Evolutionary conservation across 2,329 filamentous ascomycete species (phyloP).

Genomic region (Teratosphaeria nubilosa): DNA sequence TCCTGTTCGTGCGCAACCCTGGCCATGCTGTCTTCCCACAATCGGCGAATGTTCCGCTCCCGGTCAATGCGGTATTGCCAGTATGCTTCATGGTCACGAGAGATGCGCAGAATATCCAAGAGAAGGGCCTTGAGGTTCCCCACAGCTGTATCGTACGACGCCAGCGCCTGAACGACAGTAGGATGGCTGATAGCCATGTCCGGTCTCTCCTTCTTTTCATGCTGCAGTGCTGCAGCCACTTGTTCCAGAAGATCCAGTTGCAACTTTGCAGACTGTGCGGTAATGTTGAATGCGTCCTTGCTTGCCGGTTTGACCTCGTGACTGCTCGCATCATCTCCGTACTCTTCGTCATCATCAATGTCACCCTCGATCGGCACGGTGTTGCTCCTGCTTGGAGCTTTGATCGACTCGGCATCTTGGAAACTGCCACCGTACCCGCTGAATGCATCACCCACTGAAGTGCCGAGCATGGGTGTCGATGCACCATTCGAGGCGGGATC

Average conservation of each 20-base stretch:
- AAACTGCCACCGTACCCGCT: conserved; percentile 48
- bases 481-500: conserved; percentile 39
- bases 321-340: conserved; percentile 69
- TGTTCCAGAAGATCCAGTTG: conserved; percentile 84
- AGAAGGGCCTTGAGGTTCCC: conserved; percentile 76
- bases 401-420: conserved; percentile 41
- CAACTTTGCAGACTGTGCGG: conserved; percentile 84
- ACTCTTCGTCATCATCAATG: conserved; percentile 58
- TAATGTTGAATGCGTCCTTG: conserved; percentile 94
- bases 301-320: conserved; percentile 61
- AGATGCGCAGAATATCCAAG: conserved; percentile 81
- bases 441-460: conserved; percentile 43
- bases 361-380: conserved; percentile 47
- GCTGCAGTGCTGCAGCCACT: conserved; percentile 71
- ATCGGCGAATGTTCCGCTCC: conserved; percentile 79
- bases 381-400: conserved; percentile 37
- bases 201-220: conserved; percentile 61
- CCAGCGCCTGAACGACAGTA: conserved; percentile 63
- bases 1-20: conserved; percentile 93
- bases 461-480: conserved; percentile 33
- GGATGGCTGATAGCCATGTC: conserved; percentile 64
- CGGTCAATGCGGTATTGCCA: conserved; percentile 94
- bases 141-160: conserved; percentile 82
- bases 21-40: conserved; percentile 99
- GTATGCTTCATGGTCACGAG: conserved; percentile 84